phyloP scores from a whole-genome alignment of 257 asterid species.

The Perilla frutescens region DNA sequence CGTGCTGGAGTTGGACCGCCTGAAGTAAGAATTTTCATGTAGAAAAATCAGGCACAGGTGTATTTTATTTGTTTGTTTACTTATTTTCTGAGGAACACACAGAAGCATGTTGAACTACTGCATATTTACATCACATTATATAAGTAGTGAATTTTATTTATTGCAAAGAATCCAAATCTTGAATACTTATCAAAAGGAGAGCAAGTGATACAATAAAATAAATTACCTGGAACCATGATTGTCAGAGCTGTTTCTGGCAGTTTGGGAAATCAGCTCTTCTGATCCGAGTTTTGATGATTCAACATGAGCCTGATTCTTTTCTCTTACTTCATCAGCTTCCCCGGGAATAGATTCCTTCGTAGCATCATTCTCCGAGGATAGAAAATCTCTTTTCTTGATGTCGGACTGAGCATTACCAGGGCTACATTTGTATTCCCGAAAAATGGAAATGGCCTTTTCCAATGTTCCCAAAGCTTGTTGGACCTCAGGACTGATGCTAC shows the following conservation, averaged over 20 bases:
- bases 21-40: slow-evolving; percentile 36
- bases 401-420: slow-evolving; percentile 26
- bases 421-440: slow-evolving; percentile 47
- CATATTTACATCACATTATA: no score
- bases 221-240: slow-evolving; percentile 68
- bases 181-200: background rate
- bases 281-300: slow-evolving; percentile 35
- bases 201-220: background rate
- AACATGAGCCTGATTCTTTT: slow-evolving; percentile 18
- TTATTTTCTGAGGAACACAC: no score
- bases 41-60: background rate
- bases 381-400: slow-evolving; percentile 18
- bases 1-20: slow-evolving; percentile 49
- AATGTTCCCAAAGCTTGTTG: slow-evolving; percentile 64
- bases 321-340: slow-evolving; percentile 41
- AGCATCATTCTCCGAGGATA: slow-evolving; percentile 35
- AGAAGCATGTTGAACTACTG: no score
- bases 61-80: no score
- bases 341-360: slow-evolving; percentile 33
- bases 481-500: slow-evolving; percentile 49
- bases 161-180: background rate
- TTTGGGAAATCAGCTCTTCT: slow-evolving; percentile 39
- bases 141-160: background rate
- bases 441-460: slow-evolving; percentile 59
- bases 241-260: slow-evolving; percentile 55